Evolutionary conservation across 108 stramenopile genomes (phyloP), one percentile per base, ranked within the genome.

Genomic region (Craspedostauros australis): DNA sequence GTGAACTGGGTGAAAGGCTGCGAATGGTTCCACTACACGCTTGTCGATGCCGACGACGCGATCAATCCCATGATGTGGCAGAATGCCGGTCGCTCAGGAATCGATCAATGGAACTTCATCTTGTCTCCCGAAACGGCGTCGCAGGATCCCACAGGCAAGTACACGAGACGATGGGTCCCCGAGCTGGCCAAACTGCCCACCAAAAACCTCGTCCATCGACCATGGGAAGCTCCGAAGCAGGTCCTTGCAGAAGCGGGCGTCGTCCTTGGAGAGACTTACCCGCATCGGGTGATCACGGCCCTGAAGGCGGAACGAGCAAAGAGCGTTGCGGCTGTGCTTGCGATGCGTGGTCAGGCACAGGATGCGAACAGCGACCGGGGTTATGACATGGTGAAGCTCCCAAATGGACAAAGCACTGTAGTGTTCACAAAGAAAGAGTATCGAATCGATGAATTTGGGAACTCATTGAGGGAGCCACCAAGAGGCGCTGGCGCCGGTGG

Each of bases 61-160:
- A 76, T 76, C 55, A 76, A 76, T 33, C 36, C 70, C 0, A 67
- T 72, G 68, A 76, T 76, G 75, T 76, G 75, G 75, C 66, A 76
- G 31, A 76, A 76, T 53, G 75, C 66, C 5, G 75, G 75, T 7
- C 31, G 59, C 2, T 37, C 38, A 14, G 73, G 73, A 0, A 70
- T 62, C 27, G 66, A 67, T 45, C 66, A 73, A 44, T 73, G 72
- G 72, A 73, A 73, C 31, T 73, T 73, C 33, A 43, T 73, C 4
- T 18, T 73, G 37, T 55, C 53, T 2, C 73, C 73, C 19, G 54
- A 26, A 2, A 60, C 41, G 38, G 73, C 57, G 19, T 74, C 73
- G 8, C 73, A 74, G 47, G 66, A 68, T 48, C 39, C 62, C 3
- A 67, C 46, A 31, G 74, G 74, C 11, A 39, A 54, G 16, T 76